These are phyloP conservation scores for Astrothelium subdiscretum DNA, from an alignment of 495 filamentous ascomycete species.

Conservation along the genomic window DNA sequence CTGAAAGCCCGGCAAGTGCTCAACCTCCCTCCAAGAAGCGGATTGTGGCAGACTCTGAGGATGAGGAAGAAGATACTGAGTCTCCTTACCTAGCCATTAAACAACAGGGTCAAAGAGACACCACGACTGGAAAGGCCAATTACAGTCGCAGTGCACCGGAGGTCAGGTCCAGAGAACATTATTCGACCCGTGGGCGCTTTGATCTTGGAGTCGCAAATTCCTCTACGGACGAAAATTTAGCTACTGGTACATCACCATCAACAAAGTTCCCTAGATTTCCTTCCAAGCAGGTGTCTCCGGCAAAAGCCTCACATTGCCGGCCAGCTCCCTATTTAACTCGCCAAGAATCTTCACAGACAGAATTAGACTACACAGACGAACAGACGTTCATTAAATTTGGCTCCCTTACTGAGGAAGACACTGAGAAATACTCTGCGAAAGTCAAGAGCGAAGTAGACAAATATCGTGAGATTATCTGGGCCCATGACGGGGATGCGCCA, in stretches of 20 bases:
- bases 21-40: background rate
- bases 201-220: too few species aligned
- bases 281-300: background rate
- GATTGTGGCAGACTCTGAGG: conserved; percentile 9
- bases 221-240: too few species aligned
- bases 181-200: too few species aligned
- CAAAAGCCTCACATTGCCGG: background rate
- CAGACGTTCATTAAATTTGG: background rate
- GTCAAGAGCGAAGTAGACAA: background rate
- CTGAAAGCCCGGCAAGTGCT: background rate
- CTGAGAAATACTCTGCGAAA: background rate
- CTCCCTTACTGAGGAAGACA: background rate
- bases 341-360: background rate
- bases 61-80: conserved; percentile 11
- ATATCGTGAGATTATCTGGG: background rate
- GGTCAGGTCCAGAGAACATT: too few species aligned
- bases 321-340: background rate
- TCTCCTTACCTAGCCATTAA: background rate
- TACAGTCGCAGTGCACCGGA: background rate
- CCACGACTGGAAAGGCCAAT: background rate
- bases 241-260: background rate
- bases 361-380: background rate
- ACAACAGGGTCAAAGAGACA: background rate
- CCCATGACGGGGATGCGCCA: background rate
- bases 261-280: background rate